phyloP scores from a whole-genome alignment of 805 yeast species.

The Suhomyces sp. region DNA sequence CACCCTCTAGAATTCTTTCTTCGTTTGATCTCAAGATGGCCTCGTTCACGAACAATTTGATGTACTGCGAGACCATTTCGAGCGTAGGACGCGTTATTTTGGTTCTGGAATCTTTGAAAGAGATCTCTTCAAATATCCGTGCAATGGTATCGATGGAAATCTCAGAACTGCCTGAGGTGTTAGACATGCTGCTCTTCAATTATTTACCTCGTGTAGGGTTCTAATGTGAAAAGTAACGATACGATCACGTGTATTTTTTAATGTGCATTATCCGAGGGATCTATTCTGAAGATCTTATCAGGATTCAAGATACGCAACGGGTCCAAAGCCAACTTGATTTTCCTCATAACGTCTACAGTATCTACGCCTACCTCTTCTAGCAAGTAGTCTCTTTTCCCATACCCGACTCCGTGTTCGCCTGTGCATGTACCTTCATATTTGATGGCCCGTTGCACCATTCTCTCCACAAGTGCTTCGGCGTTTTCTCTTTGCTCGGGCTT shows the following conservation, averaged over 20 bases:
- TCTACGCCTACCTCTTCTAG: constrained; percentile 18
- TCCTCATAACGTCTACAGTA: constrained; percentile 22
- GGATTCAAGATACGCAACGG: constrained; percentile 23
- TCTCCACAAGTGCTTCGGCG: constrained; percentile 18
- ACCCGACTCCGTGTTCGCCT: constrained; percentile 25
- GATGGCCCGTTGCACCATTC: constrained; percentile 22
- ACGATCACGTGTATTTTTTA: background rate
- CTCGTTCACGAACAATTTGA: constrained; percentile 55
- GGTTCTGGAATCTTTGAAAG: constrained; percentile 47
- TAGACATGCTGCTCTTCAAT: background rate
- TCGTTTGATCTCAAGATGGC: constrained; percentile 59
- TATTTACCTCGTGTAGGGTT: background rate
- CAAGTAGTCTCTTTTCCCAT: constrained; percentile 20
- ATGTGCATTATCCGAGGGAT: constrained; percentile 8
- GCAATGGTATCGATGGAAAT: constrained; percentile 38
- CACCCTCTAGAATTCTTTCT: constrained; percentile 37
- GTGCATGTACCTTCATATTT: constrained; percentile 21
- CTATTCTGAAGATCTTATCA: constrained; percentile 21
- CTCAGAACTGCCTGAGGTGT: background rate
- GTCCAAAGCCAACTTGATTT: constrained; percentile 18
- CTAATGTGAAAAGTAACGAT: background rate
- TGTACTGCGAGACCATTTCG: constrained; percentile 51
- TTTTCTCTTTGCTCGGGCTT: constrained; percentile 16
- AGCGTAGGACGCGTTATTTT: constrained; percentile 48
- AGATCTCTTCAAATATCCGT: constrained; percentile 48